Evolutionary conservation across 2,329 filamentous ascomycete species (phyloP).

Genomic region (Talaromyces sp.): DNA sequence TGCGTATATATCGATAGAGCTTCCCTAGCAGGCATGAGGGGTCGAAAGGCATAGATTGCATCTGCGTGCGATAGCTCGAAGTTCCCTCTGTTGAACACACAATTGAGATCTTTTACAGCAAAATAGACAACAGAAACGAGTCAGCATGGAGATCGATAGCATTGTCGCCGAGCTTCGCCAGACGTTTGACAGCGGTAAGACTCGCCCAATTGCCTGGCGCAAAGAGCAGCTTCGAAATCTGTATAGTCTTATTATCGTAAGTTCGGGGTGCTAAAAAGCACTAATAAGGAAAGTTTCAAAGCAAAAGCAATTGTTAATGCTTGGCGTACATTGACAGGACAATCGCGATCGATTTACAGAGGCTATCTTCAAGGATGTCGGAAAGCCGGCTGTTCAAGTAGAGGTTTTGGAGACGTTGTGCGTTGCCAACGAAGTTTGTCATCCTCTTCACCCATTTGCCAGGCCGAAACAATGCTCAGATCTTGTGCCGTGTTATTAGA

Average conservation of each 20-base stretch:
- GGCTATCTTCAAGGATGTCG: slow-evolving; percentile 12
- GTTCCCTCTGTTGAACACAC: neutral
- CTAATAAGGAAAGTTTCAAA: neutral
- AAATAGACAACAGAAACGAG: no score
- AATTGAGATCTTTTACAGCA: neutral
- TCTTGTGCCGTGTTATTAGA: neutral
- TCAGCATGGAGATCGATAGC: slow-evolving; percentile 3
- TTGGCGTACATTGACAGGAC: neutral
- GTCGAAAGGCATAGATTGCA: neutral
- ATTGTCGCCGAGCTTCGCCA: slow-evolving; percentile 11
- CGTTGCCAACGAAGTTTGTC: slow-evolving; percentile 13
- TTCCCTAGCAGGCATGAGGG: neutral
- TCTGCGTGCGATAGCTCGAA: neutral
- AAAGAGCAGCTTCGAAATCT: slow-evolving; percentile 12
- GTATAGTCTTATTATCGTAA: slow-evolving; percentile 9
- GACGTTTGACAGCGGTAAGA: slow-evolving; percentile 9
- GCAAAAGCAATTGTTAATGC: neutral
- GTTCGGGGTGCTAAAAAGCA: neutral
- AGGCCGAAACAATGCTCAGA: neutral
- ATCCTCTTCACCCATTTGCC: no score
- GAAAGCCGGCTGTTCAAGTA: slow-evolving; percentile 11
- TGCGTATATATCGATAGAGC: neutral
- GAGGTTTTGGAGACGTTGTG: slow-evolving; percentile 12
- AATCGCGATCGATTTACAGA: slow-evolving; percentile 15
- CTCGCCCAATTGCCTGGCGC: slow-evolving; percentile 10